phyloP scores from a whole-genome alignment of 1,139 yeast species.

The Debaryomyces sp. region DNA sequence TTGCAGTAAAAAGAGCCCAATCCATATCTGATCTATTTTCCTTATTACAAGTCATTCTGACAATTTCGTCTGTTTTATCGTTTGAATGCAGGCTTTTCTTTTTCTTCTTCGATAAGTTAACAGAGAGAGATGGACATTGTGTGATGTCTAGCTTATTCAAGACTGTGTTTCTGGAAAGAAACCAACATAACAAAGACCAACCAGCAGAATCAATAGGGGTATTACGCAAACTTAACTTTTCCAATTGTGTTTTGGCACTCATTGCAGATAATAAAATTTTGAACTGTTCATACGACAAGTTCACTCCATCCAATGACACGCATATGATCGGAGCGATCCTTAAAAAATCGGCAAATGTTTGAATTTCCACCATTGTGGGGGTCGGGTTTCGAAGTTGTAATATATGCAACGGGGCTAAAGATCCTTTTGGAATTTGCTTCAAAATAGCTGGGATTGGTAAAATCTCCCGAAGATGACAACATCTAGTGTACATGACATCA shows the following conservation, averaged over 20 bases:
- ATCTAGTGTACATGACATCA: conserved; percentile 70
- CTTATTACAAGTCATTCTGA: conserved; percentile 60
- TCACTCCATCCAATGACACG: conserved; percentile 70
- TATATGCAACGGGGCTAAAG: conserved; percentile 66
- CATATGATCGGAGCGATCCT: conserved; percentile 74
- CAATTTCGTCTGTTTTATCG: conserved; percentile 29
- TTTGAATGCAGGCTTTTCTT: conserved; percentile 26
- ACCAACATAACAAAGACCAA: conserved; percentile 73
- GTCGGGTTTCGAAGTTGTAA: conserved; percentile 69
- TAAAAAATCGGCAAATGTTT: conserved; percentile 74
- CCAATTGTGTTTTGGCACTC: conserved; percentile 60
- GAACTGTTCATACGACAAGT: conserved; percentile 64
- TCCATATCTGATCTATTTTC: conserved; percentile 72
- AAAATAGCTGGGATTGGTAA: conserved; percentile 76
- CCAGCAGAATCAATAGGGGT: conserved; percentile 70
- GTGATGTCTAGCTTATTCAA: conserved; percentile 65
- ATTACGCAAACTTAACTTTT: conserved; percentile 69
- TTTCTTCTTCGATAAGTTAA: conserved; percentile 54
- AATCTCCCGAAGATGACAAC: conserved; percentile 75
- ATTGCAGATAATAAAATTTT: conserved; percentile 62
- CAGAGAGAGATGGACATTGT: conserved; percentile 65
- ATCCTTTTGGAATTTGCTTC: conserved; percentile 71
- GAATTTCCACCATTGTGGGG: conserved; percentile 73
- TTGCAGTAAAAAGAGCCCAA: conserved; percentile 72
- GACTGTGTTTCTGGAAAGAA: conserved; percentile 61